phyloP scores from a whole-genome alignment of 2,329 filamentous ascomycete genomes.

The Berkeleyomyces rouxiae region DNA sequence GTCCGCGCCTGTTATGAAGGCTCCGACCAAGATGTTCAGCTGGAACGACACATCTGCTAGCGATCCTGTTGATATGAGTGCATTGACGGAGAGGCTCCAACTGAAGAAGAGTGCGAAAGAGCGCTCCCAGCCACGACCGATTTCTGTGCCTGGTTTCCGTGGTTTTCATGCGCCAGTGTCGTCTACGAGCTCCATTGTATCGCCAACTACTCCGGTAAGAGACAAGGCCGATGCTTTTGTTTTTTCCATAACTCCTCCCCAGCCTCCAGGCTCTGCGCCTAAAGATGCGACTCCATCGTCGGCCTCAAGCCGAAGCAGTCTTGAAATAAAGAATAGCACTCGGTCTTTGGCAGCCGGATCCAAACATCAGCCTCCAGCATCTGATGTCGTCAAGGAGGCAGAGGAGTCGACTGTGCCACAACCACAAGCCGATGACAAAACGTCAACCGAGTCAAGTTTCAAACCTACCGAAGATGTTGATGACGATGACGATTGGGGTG shows the following conservation, averaged over 20 bases:
- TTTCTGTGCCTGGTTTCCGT: constrained; percentile 14
- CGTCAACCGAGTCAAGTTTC: not conserved
- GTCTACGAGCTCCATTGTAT: constrained; percentile 2
- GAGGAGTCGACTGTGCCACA: constrained; percentile 2
- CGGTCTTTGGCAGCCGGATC: not conserved
- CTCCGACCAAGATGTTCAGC: constrained; percentile 17
- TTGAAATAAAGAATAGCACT: not conserved
- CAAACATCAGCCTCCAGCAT: not conserved
- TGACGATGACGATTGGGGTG: constrained; percentile 41
- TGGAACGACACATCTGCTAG: constrained; percentile 14
- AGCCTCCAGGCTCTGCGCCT: not conserved
- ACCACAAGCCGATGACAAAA: not conserved
- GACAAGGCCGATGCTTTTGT: not conserved
- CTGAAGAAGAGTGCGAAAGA: constrained; percentile 21
- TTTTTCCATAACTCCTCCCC: not conserved
- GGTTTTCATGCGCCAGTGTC: constrained; percentile 11
- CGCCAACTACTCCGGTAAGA: not conserved
- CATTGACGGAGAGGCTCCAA: constrained; percentile 11
- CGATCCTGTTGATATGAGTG: constrained; percentile 15
- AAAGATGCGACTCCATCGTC: not conserved
- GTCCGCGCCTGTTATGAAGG: constrained; percentile 35
- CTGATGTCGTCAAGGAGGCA: not conserved
- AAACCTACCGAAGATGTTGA: constrained; percentile 16
- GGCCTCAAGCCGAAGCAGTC: not conserved
- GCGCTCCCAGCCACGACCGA: constrained; percentile 17